A percentile compares a stretch with the other conserved stretches of the same genome.
phyloP scores from a whole-genome alignment of 345 rosid genomes.

The Hibiscus trionum region DNA sequence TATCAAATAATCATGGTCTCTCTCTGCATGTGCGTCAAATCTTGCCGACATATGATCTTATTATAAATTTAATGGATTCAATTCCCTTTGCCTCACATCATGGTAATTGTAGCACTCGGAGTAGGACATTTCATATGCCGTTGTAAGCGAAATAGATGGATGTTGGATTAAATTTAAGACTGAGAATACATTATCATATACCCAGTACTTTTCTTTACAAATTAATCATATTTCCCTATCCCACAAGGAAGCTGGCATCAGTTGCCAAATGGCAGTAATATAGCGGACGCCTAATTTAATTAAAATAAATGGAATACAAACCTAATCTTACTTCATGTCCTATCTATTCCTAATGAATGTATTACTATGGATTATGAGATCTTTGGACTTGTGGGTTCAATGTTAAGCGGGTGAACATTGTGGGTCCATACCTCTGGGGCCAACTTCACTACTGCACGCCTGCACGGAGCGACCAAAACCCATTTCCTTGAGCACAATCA shows the following conservation, averaged over 20 bases:
- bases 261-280: slow-evolving; percentile 2
- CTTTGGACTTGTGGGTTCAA: slow-evolving; percentile 34
- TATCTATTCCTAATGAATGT: background rate
- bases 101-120: background rate
- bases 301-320: background rate
- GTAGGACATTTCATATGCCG: background rate
- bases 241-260: background rate
- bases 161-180: background rate
- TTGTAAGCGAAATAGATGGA: background rate
- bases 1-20: background rate
- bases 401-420: slow-evolving; percentile 57
- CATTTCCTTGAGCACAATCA: too few relatives aligned
- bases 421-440: slow-evolving; percentile 79
- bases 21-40: background rate
- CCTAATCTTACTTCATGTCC: background rate
- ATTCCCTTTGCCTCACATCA: background rate
- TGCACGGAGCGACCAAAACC: slow-evolving; percentile 40
- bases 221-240: background rate
- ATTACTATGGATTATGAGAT: background rate
- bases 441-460: slow-evolving; percentile 60
- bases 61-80: background rate
- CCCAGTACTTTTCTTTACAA: background rate
- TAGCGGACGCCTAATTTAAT: background rate
- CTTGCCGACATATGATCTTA: background rate
- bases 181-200: background rate